Conservation (phyloP, 345 rosid genomes). For the Carallia pectinifolia region DNA sequence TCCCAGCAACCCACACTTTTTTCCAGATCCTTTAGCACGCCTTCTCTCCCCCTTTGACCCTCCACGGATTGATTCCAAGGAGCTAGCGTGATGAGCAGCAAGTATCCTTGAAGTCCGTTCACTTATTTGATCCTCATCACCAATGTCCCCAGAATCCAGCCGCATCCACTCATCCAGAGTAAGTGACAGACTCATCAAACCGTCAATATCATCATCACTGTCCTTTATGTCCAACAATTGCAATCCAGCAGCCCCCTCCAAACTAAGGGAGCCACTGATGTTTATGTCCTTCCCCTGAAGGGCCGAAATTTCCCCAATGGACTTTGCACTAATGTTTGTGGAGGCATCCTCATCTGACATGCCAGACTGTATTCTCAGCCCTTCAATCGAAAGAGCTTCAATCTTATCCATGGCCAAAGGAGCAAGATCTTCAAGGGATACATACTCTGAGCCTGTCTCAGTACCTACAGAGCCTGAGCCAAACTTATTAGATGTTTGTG, state of each 20-base stretch:
- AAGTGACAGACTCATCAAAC: constrained; percentile 81
- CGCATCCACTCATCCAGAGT: constrained; percentile 96
- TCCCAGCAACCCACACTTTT: constrained; percentile 79
- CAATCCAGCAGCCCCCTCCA: constrained; percentile 87
- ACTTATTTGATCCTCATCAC: constrained; percentile 71
- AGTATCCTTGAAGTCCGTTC: constrained; percentile 79
- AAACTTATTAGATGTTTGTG: constrained; percentile 33
- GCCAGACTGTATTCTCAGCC: constrained; percentile 89
- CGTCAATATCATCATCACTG: constrained; percentile 53
- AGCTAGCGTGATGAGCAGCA: constrained; percentile 87
- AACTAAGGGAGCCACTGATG: constrained; percentile 55
- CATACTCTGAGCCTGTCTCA: constrained; percentile 62
- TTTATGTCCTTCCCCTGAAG: constrained; percentile 65
- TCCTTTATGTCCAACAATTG: constrained; percentile 73
- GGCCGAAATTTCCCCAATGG: constrained; percentile 69
- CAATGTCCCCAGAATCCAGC: constrained; percentile 81
- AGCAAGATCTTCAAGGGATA: constrained; percentile 91
- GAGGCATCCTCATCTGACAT: constrained; percentile 75
- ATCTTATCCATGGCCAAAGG: constrained; percentile 97
- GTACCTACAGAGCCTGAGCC: constrained; percentile 36
- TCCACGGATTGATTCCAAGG: constrained; percentile 60
- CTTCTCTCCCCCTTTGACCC: constrained; percentile 69
- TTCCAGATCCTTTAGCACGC: constrained; percentile 56
- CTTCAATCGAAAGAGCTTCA: constrained; percentile 94
- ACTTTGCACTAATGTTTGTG: constrained; percentile 62